phyloP scores from a whole-genome alignment of 2,329 filamentous ascomycete species.

The Fusarium beomiforme region DNA sequence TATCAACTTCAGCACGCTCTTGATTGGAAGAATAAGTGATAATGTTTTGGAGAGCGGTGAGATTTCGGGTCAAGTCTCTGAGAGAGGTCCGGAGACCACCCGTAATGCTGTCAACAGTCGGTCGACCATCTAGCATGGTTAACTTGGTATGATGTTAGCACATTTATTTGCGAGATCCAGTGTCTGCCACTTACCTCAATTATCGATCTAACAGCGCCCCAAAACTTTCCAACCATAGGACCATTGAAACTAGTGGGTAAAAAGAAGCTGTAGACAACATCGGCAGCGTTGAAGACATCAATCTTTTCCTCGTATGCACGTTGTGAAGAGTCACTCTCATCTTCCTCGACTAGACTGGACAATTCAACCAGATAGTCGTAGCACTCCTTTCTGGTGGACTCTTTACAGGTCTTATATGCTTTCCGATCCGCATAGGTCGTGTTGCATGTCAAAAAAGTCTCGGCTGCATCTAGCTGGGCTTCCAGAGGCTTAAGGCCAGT shows the following conservation, averaged over 20 bases:
- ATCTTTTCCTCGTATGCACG: constrained; percentile 47
- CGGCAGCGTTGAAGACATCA: constrained; percentile 54
- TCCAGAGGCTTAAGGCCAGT: constrained; percentile 25
- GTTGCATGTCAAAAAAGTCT: constrained; percentile 43
- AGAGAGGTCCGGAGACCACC: constrained; percentile 34
- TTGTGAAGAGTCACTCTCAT: constrained; percentile 36
- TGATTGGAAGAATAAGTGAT: constrained; percentile 41
- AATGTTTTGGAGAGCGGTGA: constrained; percentile 45
- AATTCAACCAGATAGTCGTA: constrained; percentile 39
- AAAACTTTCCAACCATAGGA: constrained; percentile 54
- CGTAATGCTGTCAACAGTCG: constrained; percentile 6
- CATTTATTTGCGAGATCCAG: background rate
- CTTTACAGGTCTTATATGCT: constrained; percentile 43
- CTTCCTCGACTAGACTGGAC: constrained; percentile 34
- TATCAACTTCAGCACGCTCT: constrained; percentile 44
- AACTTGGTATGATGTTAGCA: constrained; percentile 25
- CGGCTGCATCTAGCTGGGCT: constrained; percentile 39
- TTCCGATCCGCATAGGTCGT: constrained; percentile 42
- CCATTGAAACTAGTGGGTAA: constrained; percentile 50
- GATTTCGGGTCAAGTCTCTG: constrained; percentile 37
- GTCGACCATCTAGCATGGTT: background rate
- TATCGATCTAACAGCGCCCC: constrained; percentile 52
- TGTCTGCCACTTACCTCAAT: constrained; percentile 42
- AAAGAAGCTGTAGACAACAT: constrained; percentile 55
- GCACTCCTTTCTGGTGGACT: constrained; percentile 37